Base-by-base conservation (phyloP, 2,329 filamentous ascomycete species). In the Arthrobotrys pseudoclavata region DNA sequence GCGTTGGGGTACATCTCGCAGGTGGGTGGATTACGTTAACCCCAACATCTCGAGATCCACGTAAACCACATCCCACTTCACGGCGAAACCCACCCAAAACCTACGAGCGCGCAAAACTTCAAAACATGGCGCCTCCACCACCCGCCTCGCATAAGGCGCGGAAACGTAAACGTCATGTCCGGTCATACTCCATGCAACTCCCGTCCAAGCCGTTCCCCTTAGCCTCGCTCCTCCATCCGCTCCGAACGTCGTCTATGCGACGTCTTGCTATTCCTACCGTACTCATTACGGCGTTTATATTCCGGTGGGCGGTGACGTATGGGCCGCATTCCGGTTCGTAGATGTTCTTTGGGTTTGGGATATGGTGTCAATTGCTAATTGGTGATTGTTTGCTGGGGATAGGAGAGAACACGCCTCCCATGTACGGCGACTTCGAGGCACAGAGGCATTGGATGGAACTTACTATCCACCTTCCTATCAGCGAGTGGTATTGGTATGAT, bases 401-500 rank as follows among this genome's bases (percentile, higher is more conserved):
- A 72, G 68, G 67, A 45, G 63, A 79, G 63, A 50, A 68, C 75
- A 89, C 89, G 76, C 94, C 94, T 40, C 96, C 96, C 4, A 94
- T 97, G 90, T 92, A 94, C 82, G 96, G 96, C 80, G 96, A 99
- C 84, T 99, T 97, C 85, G 96, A 99, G 86, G 96, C 96, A 2
- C 96, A 99, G 84, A 87, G 96, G 81, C 96, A 99, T 84, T 99
- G 96, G 96, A 97, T 99, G 94, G 96, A 99, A 83, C 87, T 99
- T 80, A 97, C 96, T 1, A 92, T 89, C 7, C 89, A 97, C 76
- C 86, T 99, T 1, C 96, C 96, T 13, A 87, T 96, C 42, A 96
- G 93, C 10, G 92, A 96, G 84, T 99, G 96, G 96, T 99, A 99
- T 84, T 97, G 97, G 83, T 93, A 99, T 84, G 94, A 99, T 83